Percentiles rank a stretch among this genome's conserved stretches.
Conservation (phyloP, 371 early-diverging fungal species). For the Dipsacomyces acuminosporus region DNA sequence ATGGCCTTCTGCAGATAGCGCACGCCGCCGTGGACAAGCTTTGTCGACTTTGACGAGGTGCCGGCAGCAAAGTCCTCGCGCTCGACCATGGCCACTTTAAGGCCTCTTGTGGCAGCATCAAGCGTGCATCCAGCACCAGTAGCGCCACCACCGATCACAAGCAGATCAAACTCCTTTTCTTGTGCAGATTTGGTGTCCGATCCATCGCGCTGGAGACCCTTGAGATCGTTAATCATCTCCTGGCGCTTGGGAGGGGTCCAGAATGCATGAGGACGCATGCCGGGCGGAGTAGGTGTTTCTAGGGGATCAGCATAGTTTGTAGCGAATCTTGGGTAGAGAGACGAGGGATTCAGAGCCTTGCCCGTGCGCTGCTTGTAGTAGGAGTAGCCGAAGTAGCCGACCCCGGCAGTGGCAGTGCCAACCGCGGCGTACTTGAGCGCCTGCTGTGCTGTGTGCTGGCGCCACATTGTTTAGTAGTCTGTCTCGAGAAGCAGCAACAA, state of each 20-base stretch:
- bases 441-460: constrained; percentile 26
- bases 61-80: constrained; percentile 95
- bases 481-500: constrained; percentile 1
- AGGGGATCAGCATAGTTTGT: constrained; percentile 27
- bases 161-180: constrained; percentile 73
- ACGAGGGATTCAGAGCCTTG: not conserved
- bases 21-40: constrained; percentile 99
- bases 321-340: constrained; percentile 6
- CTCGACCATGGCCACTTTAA: constrained; percentile 96
- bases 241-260: constrained; percentile 69
- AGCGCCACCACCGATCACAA: constrained; percentile 98
- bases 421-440: constrained; percentile 22
- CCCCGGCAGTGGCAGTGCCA: constrained; percentile 11
- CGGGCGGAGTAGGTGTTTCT: constrained; percentile 21
- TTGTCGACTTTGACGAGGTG: constrained; percentile 96
- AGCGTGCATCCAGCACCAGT: constrained; percentile 96
- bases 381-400: constrained; percentile 18
- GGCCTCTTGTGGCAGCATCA: constrained; percentile 96
- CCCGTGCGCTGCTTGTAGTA: constrained; percentile 14
- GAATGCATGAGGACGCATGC: constrained; percentile 53
- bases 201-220: constrained; percentile 50
- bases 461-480: constrained; percentile 28
- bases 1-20: constrained; percentile 99
- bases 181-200: constrained; percentile 21
- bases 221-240: constrained; percentile 65